These are phyloP conservation scores for Cucumis cinereus DNA, from an alignment of 306 rosid genomes.

Conservation along the genomic window DNA sequence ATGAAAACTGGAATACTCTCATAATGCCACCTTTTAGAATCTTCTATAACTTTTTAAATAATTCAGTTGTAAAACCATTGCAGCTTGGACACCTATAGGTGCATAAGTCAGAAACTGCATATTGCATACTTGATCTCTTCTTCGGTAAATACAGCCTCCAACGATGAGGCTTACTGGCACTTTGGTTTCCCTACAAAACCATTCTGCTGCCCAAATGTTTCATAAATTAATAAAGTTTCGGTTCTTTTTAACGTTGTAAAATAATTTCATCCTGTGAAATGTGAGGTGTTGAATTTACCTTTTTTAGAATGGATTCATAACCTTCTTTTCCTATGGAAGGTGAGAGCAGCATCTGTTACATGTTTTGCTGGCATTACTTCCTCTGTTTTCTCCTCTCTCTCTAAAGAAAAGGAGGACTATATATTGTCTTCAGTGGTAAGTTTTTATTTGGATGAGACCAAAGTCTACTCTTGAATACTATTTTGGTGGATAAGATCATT, in stretches of 20 bases:
- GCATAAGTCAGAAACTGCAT: neutral
- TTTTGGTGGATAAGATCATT: conserved; percentile 6
- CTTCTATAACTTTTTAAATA: neutral
- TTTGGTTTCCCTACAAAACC: neutral
- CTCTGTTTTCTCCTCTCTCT: conserved; percentile 52
- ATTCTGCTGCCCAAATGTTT: neutral
- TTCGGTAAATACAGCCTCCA: neutral
- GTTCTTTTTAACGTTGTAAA: neutral
- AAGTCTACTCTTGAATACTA: conserved; percentile 4
- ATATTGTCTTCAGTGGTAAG: conserved; percentile 62
- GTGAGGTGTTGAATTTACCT: neutral
- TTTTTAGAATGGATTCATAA: neutral
- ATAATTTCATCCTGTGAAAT: neutral
- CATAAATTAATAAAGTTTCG: neutral
- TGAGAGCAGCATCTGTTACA: conserved; percentile 77
- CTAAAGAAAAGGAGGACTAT: conserved; percentile 51
- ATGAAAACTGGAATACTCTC: neutral
- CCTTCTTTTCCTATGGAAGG: conserved; percentile 38
- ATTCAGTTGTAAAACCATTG: neutral
- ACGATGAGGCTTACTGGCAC: neutral
- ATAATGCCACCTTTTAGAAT: neutral
- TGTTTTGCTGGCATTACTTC: conserved; percentile 97
- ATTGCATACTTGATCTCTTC: neutral
- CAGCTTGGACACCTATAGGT: neutral
- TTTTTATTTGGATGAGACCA: conserved; percentile 7